A percentile compares a stretch with the other conserved stretches of the same genome.
Conservation (phyloP, 345 rosid species). For the Murraya koenigii region DNA sequence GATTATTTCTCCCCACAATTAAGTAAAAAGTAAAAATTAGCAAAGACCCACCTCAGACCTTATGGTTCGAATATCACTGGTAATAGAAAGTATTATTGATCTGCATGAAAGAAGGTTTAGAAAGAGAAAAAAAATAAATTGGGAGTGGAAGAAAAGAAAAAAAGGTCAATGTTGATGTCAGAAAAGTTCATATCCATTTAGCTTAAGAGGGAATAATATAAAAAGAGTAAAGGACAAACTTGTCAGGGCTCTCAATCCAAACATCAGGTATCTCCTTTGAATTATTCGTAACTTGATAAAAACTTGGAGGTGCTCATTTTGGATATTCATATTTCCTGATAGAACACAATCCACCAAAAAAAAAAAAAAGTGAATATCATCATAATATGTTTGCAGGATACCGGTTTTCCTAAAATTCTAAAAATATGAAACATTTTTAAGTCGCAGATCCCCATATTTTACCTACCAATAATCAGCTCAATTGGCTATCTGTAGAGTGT, state of each 20-base stretch:
- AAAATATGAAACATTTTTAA: background rate
- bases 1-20: background rate
- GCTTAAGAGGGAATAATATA: constrained; percentile 9
- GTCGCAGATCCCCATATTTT: background rate
- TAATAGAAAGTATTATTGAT: constrained; percentile 82
- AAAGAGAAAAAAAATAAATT: constrained; percentile 7
- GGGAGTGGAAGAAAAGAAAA: background rate
- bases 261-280: constrained; percentile 97
- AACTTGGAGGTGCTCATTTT: constrained; percentile 75
- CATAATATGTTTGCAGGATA: background rate
- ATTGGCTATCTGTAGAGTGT: background rate
- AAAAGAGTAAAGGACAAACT: constrained; percentile 56
- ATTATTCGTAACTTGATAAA: constrained; percentile 82
- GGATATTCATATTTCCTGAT: constrained; percentile 83
- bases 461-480: background rate
- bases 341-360: constrained; percentile 13
- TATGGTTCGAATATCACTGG: constrained; percentile 93
- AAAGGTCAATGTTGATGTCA: background rate
- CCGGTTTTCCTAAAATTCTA: background rate
- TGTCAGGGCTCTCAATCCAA: constrained; percentile 97
- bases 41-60: constrained; percentile 72
- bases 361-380: too few relatives aligned
- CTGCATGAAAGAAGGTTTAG: constrained; percentile 37
- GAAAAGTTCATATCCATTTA: constrained; percentile 5
- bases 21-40: constrained; percentile 8